Percentiles rank a stretch among this genome's conserved stretches.
Conservation (phyloP, 495 filamentous ascomycete species). For the Tuber borchii region DNA sequence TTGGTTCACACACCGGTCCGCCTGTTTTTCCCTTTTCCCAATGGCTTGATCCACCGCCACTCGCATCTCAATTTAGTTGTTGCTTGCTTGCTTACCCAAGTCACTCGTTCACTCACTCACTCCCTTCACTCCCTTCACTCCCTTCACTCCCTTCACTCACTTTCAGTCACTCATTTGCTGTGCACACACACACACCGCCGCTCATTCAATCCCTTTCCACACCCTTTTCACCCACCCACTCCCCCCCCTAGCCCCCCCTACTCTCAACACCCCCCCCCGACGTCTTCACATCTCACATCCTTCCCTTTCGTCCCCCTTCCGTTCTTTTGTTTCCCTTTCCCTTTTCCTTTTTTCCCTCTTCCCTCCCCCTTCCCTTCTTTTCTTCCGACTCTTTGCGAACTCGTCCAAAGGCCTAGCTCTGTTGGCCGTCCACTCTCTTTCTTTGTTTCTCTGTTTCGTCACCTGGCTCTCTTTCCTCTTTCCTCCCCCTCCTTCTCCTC, state of each 20-base stretch:
- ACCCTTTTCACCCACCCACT: conserved; percentile 11
- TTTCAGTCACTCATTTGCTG: conserved; percentile 2
- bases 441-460: conserved; percentile 37
- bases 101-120: not conserved
- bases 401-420: conserved; percentile 32
- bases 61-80: conserved; percentile 23
- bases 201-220: not conserved
- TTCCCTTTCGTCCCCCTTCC: conserved; percentile 23
- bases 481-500: not conserved
- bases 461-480: conserved; percentile 27
- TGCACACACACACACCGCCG: not conserved
- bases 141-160: too few species aligned
- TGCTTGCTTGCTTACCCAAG: not conserved
- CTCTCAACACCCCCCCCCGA: conserved; percentile 11
- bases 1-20: conserved; percentile 26
- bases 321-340: conserved; percentile 18
- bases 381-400: conserved; percentile 32
- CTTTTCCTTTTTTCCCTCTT: conserved; percentile 9
- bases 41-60: conserved; percentile 31
- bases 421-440: conserved; percentile 42
- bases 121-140: too few species aligned
- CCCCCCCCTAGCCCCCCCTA: conserved; percentile 23
- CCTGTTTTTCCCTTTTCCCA: conserved; percentile 16
- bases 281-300: conserved; percentile 28
- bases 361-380: not conserved